Base-by-base conservation (phyloP, 2,329 filamentous ascomycete genomes). In the Aspergillus sp. region DNA sequence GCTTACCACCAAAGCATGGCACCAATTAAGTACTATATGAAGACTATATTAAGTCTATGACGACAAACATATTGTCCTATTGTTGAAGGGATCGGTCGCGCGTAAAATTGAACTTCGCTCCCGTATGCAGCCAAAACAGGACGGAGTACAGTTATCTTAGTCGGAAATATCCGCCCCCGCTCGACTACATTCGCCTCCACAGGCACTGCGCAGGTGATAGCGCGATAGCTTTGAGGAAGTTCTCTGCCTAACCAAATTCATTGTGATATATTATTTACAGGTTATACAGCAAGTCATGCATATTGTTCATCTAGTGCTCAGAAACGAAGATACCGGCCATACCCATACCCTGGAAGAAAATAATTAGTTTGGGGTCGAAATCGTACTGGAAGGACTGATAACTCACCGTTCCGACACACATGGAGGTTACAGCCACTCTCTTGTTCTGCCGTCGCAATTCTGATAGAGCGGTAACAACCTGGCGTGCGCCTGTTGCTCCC, bases 241-340 rank as follows among this genome's bases (percentile, higher is more conserved):
- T 8, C 12, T 15, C 39, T 15, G 48, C 8, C 17, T 49, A 44
- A 36, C 5, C 52, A 13, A 42, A 2, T 7, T 47, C 34, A 47
- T 52, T 56, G 22, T 13, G 39, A 17, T n/a, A 36, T 52, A 52
- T 4, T 52, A 48, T 48, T 52, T 52, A 56, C 55, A 48, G 12
- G n/a, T 30, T 52, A 50, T 20, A 43, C n/a, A 30, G 26, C 11
- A 30, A 9, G 13, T 24, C 32, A 41, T 45, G 4, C 43, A 41
- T 5, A 52, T 26, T 15, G 13, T n/a, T 8, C 43, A 32, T 43
- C 53, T 64, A 76, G 62, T 90, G 93, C 81, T 96, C 91, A 2
- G 91, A 91, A 58, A 96, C 92, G 87, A 93, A 96, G 53, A 96
- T 87, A 62, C 91, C 91, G 52, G 91, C 92, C 91, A 96, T 96